Percentiles rank a stretch among this genome's conserved stretches.
phyloP scores from a whole-genome alignment of 768 basidiomycete species.

The Kwoniella heveanensis region DNA sequence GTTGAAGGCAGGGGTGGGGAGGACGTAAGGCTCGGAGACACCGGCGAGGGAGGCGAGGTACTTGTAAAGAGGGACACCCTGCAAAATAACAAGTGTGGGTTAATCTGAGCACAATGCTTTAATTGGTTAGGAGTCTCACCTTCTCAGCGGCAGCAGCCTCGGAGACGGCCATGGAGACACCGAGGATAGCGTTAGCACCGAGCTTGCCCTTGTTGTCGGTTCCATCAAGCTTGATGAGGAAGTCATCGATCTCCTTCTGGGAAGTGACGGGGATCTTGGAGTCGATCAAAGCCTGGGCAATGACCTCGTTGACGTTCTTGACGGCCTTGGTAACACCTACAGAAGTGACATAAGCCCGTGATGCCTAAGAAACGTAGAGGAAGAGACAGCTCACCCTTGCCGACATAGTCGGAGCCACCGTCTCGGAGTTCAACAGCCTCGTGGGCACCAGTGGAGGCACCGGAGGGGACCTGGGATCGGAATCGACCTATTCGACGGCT shows the following conservation, averaged over 20 bases:
- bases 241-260: constrained; percentile 95
- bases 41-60: constrained; percentile 96
- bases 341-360: constrained; percentile 1
- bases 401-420: constrained; percentile 92
- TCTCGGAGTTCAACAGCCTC: constrained; percentile 99
- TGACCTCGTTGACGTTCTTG: constrained; percentile 84
- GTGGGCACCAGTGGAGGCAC: constrained; percentile 96
- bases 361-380: constrained; percentile 4
- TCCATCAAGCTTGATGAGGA: constrained; percentile 96
- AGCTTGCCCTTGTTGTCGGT: constrained; percentile 99
- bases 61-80: constrained; percentile 88
- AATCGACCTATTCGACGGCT: constrained; percentile 67
- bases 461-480: constrained; percentile 94
- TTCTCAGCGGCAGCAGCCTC: constrained; percentile 94
- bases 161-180: constrained; percentile 92
- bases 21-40: constrained; percentile 87
- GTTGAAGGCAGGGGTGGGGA: constrained; percentile 93
- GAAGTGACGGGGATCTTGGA: constrained; percentile 78
- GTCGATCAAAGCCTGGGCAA: constrained; percentile 85
- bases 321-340: constrained; percentile 92
- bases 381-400: constrained; percentile 72
- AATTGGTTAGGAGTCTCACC: constrained; percentile 47
- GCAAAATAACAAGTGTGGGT: neutral
- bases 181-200: constrained; percentile 98
- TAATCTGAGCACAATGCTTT: no score